These are phyloP conservation scores for Candida orba DNA, from an alignment of 805 yeast genomes.

Conservation along the genomic window DNA sequence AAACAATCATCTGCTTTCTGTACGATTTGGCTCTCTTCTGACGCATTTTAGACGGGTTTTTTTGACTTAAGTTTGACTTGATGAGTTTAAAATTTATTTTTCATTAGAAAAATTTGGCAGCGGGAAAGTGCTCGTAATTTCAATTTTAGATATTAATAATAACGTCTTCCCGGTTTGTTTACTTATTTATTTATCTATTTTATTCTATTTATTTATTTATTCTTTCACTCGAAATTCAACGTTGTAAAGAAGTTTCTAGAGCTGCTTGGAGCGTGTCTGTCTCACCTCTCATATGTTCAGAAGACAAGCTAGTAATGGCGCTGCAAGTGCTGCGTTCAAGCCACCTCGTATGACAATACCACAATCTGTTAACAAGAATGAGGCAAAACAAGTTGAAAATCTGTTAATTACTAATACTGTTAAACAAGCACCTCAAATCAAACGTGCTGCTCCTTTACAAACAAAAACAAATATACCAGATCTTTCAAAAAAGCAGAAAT, in stretches of 20 bases:
- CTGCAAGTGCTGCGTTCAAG: constrained; percentile 8
- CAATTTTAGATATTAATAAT: no score
- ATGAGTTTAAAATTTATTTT: not conserved
- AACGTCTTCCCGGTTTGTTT: no score
- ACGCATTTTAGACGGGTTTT: constrained; percentile 52
- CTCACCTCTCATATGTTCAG: constrained; percentile 6
- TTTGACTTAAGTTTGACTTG: not conserved
- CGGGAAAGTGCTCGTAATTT: not conserved
- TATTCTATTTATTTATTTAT: not conserved
- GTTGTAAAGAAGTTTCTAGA: no score
- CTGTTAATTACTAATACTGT: no score
- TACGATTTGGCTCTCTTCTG: constrained; percentile 94
- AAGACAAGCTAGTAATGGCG: constrained; percentile 7
- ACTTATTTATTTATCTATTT: no score
- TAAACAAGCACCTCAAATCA: not conserved
- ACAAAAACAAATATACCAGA: not conserved
- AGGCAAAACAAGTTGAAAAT: not conserved
- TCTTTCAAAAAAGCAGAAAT: not conserved
- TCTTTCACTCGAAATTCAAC: not conserved
- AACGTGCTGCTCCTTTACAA: constrained; percentile 2
- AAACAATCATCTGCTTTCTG: constrained; percentile 84
- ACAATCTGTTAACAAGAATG: not conserved
- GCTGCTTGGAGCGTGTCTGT: no score
- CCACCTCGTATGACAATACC: constrained; percentile 13
- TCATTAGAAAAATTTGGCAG: not conserved